Conservation (phyloP, 805 yeast genomes). For the Pichia cephalocereana region DNA sequence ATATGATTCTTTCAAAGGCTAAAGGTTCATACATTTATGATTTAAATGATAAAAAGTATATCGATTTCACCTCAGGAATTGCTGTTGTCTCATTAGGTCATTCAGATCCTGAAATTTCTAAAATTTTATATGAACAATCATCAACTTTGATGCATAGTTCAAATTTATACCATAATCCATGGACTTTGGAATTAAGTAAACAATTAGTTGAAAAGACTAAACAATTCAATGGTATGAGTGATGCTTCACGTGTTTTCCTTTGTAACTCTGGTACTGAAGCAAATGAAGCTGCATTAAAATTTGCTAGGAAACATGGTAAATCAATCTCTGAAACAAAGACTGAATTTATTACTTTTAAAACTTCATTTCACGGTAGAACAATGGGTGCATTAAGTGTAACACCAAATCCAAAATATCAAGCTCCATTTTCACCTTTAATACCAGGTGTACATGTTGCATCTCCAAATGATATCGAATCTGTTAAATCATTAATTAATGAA, state of each 20-base stretch:
- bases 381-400: conserved; percentile 92
- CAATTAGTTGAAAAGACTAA: conserved; percentile 62
- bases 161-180: conserved; percentile 75
- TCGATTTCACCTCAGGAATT: conserved; percentile 93
- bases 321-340: conserved; percentile 42
- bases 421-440: conserved; percentile 84
- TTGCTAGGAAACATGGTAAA: conserved; percentile 73
- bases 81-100: conserved; percentile 97
- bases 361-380: conserved; percentile 92
- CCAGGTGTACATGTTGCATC: conserved; percentile 75
- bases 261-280: conserved; percentile 46
- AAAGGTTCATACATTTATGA: conserved; percentile 77
- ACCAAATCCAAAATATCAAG: conserved; percentile 86
- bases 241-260: conserved; percentile 65
- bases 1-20: conserved; percentile 70
- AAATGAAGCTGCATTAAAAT: conserved; percentile 42
- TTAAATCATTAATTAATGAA: conserved; percentile 45
- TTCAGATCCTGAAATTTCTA: conserved; percentile 62
- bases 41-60: conserved; percentile 62
- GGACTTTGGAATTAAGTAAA: conserved; percentile 72
- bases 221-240: conserved; percentile 66
- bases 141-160: conserved; percentile 70
- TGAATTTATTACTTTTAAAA: conserved; percentile 79
- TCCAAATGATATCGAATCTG: conserved; percentile 50
- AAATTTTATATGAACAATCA: conserved; percentile 66